phyloP scores from a whole-genome alignment of 768 basidiomycete species.

The Hemileccinum impolitum region DNA sequence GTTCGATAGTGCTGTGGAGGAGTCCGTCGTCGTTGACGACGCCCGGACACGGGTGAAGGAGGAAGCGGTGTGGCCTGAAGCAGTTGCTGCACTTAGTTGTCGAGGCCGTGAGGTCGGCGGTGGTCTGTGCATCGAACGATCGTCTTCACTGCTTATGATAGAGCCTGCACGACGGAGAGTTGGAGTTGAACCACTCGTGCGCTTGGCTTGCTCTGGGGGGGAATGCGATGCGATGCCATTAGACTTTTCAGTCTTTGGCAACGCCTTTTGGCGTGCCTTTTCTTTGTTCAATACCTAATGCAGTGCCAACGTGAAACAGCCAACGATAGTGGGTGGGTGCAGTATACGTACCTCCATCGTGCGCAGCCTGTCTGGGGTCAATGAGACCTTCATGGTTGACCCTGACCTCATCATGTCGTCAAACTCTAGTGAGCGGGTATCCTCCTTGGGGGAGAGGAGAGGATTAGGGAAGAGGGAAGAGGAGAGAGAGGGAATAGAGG shows the following conservation, averaged over 20 bases:
- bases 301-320: conserved; percentile 6
- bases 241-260: conserved; percentile 22
- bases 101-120: conserved; percentile 41
- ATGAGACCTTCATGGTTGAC: conserved; percentile 91
- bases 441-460: conserved; percentile 41
- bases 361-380: conserved; percentile 90
- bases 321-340: conserved; percentile 16
- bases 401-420: conserved; percentile 90
- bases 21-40: conserved; percentile 34
- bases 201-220: conserved; percentile 25
- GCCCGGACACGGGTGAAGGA: conserved; percentile 26
- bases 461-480: conserved; percentile 1
- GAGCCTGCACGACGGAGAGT: conserved; percentile 58
- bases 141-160: conserved; percentile 61
- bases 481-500: conserved; percentile 1
- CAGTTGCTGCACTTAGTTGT: conserved; percentile 44
- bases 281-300: conserved; percentile 71
- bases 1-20: conserved; percentile 12
- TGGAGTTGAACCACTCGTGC: conserved; percentile 36
- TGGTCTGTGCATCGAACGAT: conserved; percentile 26
- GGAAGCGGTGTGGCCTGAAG: conserved; percentile 32
- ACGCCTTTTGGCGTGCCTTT: conserved; percentile 41
- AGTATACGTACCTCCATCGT: conserved; percentile 80
- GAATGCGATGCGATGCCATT: conserved; percentile 16
- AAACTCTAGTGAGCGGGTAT: conserved; percentile 70